A percentile compares a stretch with the other conserved stretches of the same genome.
These are phyloP conservation scores for Malassezia psittaci DNA, from an alignment of 1,284 basidiomycete species.

Conservation along the genomic window DNA sequence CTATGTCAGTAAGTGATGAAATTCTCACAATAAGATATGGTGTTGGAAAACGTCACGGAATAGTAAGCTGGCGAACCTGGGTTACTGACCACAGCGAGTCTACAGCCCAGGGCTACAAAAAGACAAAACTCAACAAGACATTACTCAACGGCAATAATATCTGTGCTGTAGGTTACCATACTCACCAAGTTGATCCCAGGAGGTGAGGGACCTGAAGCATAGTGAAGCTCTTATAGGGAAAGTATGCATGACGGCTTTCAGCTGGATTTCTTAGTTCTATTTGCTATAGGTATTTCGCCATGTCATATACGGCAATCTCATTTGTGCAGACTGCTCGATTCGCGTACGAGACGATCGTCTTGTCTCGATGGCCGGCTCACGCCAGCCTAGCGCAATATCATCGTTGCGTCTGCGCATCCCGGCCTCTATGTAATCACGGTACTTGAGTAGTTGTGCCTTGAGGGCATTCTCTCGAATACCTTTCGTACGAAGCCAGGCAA, in stretches of 20 bases:
- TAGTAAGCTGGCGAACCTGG: slow-evolving; percentile 56
- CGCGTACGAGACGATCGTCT: slow-evolving; percentile 19
- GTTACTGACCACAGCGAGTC: slow-evolving; percentile 3
- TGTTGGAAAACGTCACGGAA: slow-evolving; percentile 91
- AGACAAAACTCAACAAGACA: slow-evolving; percentile 76
- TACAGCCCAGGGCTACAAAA: slow-evolving; percentile 51
- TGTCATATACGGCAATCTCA: slow-evolving; percentile 22
- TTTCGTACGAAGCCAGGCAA: slow-evolving; percentile 81
- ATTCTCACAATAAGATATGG: slow-evolving; percentile 65
- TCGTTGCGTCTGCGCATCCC: slow-evolving; percentile 54
- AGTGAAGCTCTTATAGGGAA: neutral
- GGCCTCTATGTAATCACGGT: slow-evolving; percentile 71
- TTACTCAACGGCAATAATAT: slow-evolving; percentile 95
- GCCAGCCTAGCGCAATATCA: slow-evolving; percentile 26
- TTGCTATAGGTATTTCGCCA: slow-evolving; percentile 17
- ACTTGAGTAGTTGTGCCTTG: slow-evolving; percentile 66
- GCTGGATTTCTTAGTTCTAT: neutral
- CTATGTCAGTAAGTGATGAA: slow-evolving; percentile 80
- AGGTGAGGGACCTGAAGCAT: slow-evolving; percentile 19
- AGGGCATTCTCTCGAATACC: slow-evolving; percentile 76
- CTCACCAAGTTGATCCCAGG: slow-evolving; percentile 19
- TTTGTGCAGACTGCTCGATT: slow-evolving; percentile 14
- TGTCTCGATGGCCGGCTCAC: slow-evolving; percentile 21
- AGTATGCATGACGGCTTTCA: neutral
- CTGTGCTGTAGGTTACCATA: slow-evolving; percentile 63